Evolutionary conservation across 306 rosid species (phyloP), one percentile per base, ranked within the genome.

Genomic region (Gillenia trifoliata): DNA sequence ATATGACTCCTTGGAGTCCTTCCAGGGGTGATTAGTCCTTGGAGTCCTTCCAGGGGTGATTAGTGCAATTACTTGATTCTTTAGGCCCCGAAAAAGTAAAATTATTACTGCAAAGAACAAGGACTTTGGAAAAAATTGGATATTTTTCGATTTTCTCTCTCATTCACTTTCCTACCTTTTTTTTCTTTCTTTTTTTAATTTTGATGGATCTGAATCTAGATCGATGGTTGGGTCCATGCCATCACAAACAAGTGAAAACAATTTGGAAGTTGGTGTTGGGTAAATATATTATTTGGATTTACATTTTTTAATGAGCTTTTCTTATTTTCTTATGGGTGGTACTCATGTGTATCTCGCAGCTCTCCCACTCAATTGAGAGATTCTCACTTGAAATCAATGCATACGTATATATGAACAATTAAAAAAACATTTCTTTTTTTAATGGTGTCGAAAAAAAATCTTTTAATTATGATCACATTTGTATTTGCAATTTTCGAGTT

Each of bases 1-100:
- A 94, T 65, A 94, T 94, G 98, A 94, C 98, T 0, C 97, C 98
- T 0, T 90, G 97, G 97, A 67, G 71, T 3, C 94, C 96, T 0
- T 78, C 89, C 22, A 8, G 78, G 30, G 85, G 54, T n/a, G n/a
- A n/a, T n/a, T n/a, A n/a, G n/a, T 0, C 97, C 98, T 0, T 90
- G 97, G 97, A 67, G 71, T 3, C 94, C 96, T 0, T 78, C 89
- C 22, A 8, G 26, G 33, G 86, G 47, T 22, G 83, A 82, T 64
- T 81, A 79, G 78, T 64, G 11, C 8, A 19, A n/a, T 66, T 33
- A n/a, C 43, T 12, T 4, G 6, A 6, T 30, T 75, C 28, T 36
- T 61, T 34, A 60, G 75, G 13, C 62, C 52, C 72, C 7, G 29
- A 26, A 5, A 30, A 45, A 0, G 40, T 25, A 59, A 23, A 67